phyloP scores from a whole-genome alignment of 129 eudicot species.

The Ambrosia artemisiifolia region DNA sequence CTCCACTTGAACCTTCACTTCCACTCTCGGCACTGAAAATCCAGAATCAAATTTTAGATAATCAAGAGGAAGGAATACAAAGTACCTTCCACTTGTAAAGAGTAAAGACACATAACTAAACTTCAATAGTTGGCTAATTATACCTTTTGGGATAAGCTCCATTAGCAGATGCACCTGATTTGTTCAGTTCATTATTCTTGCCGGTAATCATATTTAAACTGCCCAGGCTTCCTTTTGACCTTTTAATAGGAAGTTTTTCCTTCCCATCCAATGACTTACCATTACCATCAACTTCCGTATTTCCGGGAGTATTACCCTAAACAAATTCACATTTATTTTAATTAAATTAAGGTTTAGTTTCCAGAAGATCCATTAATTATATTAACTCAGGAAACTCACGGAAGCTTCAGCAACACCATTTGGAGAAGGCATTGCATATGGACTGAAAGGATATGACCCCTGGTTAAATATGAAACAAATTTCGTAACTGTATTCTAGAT shows the following conservation, averaged over 20 bases:
- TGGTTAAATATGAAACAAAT: conserved; percentile 23
- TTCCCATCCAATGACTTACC: conserved; percentile 74
- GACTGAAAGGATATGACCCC: conserved; percentile 93
- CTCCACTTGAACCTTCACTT: conserved; percentile 92
- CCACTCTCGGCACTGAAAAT: conserved; percentile 72
- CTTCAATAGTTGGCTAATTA: background rate
- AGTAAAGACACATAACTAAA: background rate
- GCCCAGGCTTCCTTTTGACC: conserved; percentile 91
- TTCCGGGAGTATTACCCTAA: conserved; percentile 67
- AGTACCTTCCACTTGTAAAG: background rate
- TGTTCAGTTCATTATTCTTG: conserved; percentile 58
- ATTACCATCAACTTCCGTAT: conserved; percentile 63
- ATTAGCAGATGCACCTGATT: conserved; percentile 71
- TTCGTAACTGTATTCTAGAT: background rate
- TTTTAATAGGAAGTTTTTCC: conserved; percentile 90
- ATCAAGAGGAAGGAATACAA: background rate
- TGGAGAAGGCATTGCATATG: conserved; percentile 85
- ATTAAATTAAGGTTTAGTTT: background rate
- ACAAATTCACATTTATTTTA: conserved; percentile 12
- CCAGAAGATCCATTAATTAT: background rate
- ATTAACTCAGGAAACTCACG: conserved; percentile 46
- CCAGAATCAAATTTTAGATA: background rate
- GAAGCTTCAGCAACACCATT: conserved; percentile 88
- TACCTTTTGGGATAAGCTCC: conserved; percentile 90
- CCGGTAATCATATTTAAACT: conserved; percentile 93